Base-by-base conservation (phyloP, 1,284 basidiomycete species). In the Ustilago lituana region DNA sequence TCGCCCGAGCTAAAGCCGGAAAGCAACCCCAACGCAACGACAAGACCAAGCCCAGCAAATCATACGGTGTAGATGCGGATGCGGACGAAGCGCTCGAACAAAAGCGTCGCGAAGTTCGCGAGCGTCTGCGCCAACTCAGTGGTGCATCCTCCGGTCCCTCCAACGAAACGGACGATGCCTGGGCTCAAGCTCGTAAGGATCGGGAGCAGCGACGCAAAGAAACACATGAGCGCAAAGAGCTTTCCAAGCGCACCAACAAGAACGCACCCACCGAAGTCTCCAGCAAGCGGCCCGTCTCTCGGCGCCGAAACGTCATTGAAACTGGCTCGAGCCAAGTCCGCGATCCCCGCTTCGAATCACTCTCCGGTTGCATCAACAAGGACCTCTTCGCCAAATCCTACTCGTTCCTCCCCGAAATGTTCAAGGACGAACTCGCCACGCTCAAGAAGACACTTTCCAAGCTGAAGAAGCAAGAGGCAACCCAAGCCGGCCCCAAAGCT, bases 261-360 rank as follows among this genome's bases (percentile, higher is more conserved):
- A 91, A 96, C 84, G 93, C 94, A 90, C 59, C 95, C 92, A 1
- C 95, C 93, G 4, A 87, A 85, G 85, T 92, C 64, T 90, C 90
- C 7, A 92, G 93, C 0, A 96, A 95, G 82, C 87, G 87, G 71
- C 92, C 93, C 1, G 92, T 96, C 2, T 88, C 90, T 3, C 88
- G 94, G 12, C 86, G 86, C 52, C 86, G 93, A 51, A 85, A 85
- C n/a, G 89, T 92, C 1, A 87, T 94, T 7, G 90, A 93, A 62
- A 86, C 88, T 5, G 85, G 87, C 39, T 87, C 88, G 64, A 81
- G 85, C 31, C 86, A 89, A 80, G 83, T 89, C 10, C 88, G 94
- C 36, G 94, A 98, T 83, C 94, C 95, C 3, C 89, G 94, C 40
- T 98, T 98, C 84, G 86, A 91, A 24, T 86, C 88, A 11, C 83